Evolutionary conservation across 2,329 filamentous ascomycete genomes (phyloP), one percentile per base, ranked within the genome.

Genomic region (Cadophora gregata): DNA sequence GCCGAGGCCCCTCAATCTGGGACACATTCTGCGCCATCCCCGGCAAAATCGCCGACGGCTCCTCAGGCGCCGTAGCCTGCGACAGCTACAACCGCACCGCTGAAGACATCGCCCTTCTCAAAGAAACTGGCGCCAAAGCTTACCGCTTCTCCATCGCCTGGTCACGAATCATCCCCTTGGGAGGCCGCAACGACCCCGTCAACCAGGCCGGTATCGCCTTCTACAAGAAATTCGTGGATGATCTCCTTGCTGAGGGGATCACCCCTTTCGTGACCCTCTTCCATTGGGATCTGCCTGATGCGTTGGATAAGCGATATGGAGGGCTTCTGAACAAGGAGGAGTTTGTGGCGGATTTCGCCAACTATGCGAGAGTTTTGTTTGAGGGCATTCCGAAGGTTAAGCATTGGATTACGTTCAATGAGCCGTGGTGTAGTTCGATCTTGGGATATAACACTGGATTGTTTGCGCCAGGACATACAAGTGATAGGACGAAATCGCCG

Each of bases 341-440:
- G 80, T 96, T 96, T 78, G 88, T 91, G 2, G 85, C 89, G 66
- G 93, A 97, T 80, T 97, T 88, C 77, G 89, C 90, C 73, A 82
- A 90, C 79, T 97, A 94, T 76, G 90, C 93, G 10, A 88, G 90
- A 69, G 83, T 93, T 56, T 83, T 93, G 74, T 96, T 93, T 81
- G 84, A 90, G 76, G 86, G 88, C 0, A 84, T 96, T 59, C 86
- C 88, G 63, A 90, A 89, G 78, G 92, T 93, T 75, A 93, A 93
- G 82, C 85, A 92, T 80, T 97, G 93, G 93, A 92, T 94, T 78
- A 96, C 92, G 29, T 93, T 95, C 81, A 96, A 96, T 78, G 93
- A 97, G 82, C 93, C 93, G 3, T 96, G 91, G 88, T 96, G 92
- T 80, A 92, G 88, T 70, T 88, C 90, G 62, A 89, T 96, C 68